A percentile compares a stretch with the other conserved stretches of the same genome.
Conservation (phyloP, 1,139 yeast species). For the Diutina siamensis region DNA sequence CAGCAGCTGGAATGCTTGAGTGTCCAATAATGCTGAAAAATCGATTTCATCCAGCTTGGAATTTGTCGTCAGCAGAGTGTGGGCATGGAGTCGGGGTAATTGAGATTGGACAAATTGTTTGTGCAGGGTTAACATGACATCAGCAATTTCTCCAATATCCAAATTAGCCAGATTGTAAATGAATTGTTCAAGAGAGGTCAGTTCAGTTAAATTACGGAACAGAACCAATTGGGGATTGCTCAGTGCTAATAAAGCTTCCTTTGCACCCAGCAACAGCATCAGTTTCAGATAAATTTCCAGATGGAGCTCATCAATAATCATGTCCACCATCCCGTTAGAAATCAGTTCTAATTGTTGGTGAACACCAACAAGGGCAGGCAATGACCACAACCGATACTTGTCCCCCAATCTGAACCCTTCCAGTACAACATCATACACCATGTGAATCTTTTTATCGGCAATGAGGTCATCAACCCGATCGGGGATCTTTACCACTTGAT, state of each 20-base stretch:
- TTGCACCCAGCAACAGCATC: neutral
- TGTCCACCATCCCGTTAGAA: slow-evolving; percentile 54
- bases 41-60: slow-evolving; percentile 16
- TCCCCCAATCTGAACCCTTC: slow-evolving; percentile 47
- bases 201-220: slow-evolving; percentile 15
- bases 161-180: slow-evolving; percentile 46
- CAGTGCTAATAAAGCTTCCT: neutral
- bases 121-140: slow-evolving; percentile 34
- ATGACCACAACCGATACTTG: slow-evolving; percentile 46
- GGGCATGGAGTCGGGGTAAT: slow-evolving; percentile 22
- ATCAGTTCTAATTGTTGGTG: slow-evolving; percentile 52
- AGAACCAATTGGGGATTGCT: neutral
- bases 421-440: slow-evolving; percentile 54
- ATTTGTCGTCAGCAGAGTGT: slow-evolving; percentile 8
- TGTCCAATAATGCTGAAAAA: slow-evolving; percentile 20
- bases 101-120: slow-evolving; percentile 20
- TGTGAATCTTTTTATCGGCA: slow-evolving; percentile 54
- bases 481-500: slow-evolving; percentile 48
- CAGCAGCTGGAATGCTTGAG: slow-evolving; percentile 19
- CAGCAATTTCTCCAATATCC: slow-evolving; percentile 42
- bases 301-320: slow-evolving; percentile 66
- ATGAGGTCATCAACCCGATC: slow-evolving; percentile 53
- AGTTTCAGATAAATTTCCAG: slow-evolving; percentile 42
- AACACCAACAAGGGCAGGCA: slow-evolving; percentile 49
- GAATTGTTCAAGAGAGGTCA: slow-evolving; percentile 43